A percentile compares a stretch with the other conserved stretches of the same genome.
phyloP scores from a whole-genome alignment of 106 monocot species.

The Platanthera zijinensis region DNA sequence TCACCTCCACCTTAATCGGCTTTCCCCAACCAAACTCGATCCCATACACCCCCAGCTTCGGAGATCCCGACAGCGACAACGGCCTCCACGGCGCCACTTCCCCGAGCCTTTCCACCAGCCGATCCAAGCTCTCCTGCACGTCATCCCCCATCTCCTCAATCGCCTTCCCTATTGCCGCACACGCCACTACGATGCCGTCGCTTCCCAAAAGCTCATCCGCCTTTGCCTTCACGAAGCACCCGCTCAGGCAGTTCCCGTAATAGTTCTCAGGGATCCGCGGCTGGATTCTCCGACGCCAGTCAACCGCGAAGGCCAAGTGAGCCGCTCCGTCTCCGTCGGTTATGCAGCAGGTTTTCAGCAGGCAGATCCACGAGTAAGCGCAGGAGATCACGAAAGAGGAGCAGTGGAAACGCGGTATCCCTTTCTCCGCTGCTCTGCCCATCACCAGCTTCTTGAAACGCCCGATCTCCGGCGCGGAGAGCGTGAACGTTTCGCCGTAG shows the following conservation, averaged over 20 bases:
- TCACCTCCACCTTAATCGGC: slow-evolving; percentile 49
- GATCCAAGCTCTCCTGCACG: not conserved
- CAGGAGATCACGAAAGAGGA: slow-evolving; percentile 19
- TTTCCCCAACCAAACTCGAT: slow-evolving; percentile 52
- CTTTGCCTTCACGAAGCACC: slow-evolving; percentile 5
- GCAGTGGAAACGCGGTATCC: slow-evolving; percentile 11
- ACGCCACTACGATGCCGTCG: slow-evolving; percentile 11
- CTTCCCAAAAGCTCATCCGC: slow-evolving; percentile 6
- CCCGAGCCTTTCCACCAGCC: not conserved
- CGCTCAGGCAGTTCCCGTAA: slow-evolving; percentile 24
- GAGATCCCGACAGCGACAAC: slow-evolving; percentile 39
- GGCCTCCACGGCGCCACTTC: not conserved
- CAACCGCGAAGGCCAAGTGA: slow-evolving; percentile 11
- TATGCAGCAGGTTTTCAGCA: not conserved
- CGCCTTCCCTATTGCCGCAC: slow-evolving; percentile 6
- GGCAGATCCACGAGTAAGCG: slow-evolving; percentile 21
- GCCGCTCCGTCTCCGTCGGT: not conserved
- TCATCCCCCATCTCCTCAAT: slow-evolving; percentile 14
- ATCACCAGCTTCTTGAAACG: not conserved
- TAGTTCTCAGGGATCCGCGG: slow-evolving; percentile 17
- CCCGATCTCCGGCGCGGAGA: slow-evolving; percentile 8
- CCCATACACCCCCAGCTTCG: slow-evolving; percentile 46
- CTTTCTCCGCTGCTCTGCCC: not conserved
- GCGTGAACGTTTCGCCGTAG: slow-evolving; percentile 8
- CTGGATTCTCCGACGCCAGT: slow-evolving; percentile 17